Evolutionary conservation across 192 early-diverging fungal genomes (phyloP).

Genomic region (Funneliformis mosseae): DNA sequence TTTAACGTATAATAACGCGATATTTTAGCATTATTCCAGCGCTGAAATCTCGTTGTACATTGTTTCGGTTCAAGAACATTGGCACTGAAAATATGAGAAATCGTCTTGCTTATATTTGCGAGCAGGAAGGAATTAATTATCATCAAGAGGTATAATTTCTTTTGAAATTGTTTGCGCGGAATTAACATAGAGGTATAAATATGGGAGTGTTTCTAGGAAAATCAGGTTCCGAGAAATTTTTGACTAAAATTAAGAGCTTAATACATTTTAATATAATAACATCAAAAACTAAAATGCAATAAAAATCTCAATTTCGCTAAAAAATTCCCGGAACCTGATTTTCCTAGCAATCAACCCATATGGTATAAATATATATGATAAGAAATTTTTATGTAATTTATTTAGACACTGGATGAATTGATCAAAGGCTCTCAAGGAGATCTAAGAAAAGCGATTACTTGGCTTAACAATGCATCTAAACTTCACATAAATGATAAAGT

Average conservation of each 20-base stretch:
- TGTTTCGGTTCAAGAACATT: conserved; percentile 92
- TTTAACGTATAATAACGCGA: not conserved
- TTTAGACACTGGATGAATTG: conserved; percentile 63
- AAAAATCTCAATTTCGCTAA: too few species aligned
- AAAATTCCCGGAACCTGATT: too few species aligned
- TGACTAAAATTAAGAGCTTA: too few species aligned
- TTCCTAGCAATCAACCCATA: too few species aligned
- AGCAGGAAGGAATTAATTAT: conserved; percentile 65
- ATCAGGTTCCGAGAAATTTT: too few species aligned
- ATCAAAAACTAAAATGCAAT: too few species aligned
- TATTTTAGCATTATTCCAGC: conserved; percentile 85
- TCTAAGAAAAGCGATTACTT: conserved; percentile 89
- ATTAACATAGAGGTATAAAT: not conserved
- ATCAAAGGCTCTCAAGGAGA: conserved; percentile 84
- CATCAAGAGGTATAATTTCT: conserved; percentile 47
- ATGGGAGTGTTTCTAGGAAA: too few species aligned
- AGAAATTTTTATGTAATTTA: not conserved
- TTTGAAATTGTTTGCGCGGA: conserved; percentile 17
- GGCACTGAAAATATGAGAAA: conserved; percentile 59
- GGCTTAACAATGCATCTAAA: conserved; percentile 80
- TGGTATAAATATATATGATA: conserved; percentile 3
- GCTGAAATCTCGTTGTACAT: conserved; percentile 89
- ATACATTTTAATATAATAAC: too few species aligned
- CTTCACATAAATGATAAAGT: conserved; percentile 52
- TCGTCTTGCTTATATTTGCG: conserved; percentile 67